Evolutionary conservation across 2,329 filamentous ascomycete species (phyloP).

Genomic region (Ophiostoma populinum): DNA sequence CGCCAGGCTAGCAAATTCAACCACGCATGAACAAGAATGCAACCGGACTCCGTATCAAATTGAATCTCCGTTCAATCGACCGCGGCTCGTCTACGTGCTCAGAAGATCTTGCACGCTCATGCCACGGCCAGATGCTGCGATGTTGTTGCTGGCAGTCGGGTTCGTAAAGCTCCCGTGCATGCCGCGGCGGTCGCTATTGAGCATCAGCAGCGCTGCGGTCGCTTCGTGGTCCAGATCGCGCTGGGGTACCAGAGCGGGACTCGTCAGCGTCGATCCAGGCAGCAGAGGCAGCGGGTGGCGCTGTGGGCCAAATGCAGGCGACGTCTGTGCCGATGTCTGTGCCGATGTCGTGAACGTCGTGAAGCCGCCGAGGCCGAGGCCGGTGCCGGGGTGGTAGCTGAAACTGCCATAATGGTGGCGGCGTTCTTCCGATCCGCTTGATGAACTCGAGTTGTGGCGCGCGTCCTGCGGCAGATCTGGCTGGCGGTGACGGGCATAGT

Average conservation of each 20-base stretch:
- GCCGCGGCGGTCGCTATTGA: slow-evolving; percentile 56
- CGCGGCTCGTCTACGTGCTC: too few relatives aligned
- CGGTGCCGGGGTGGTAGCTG: slow-evolving; percentile 21
- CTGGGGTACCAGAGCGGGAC: slow-evolving; percentile 37
- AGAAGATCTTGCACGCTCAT: slow-evolving; percentile 38
- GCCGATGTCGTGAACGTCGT: too few relatives aligned
- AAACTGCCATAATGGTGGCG: slow-evolving; percentile 23
- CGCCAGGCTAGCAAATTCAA: too few relatives aligned
- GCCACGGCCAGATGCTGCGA: slow-evolving; percentile 20
- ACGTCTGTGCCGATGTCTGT: slow-evolving; percentile 34
- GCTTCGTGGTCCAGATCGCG: slow-evolving; percentile 56
- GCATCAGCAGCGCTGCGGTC: slow-evolving; percentile 72
- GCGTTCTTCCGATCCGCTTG: slow-evolving; percentile 21
- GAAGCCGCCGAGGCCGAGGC: slow-evolving; percentile 5
- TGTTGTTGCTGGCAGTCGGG: neutral
- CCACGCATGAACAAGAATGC: too few relatives aligned
- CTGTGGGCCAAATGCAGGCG: slow-evolving; percentile 39
- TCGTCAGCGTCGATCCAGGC: slow-evolving; percentile 35
- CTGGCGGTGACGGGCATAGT: neutral
- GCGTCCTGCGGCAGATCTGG: slow-evolving; percentile 13
- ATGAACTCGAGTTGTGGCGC: slow-evolving; percentile 37
- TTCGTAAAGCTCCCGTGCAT: slow-evolving; percentile 2
- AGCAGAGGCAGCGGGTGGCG: slow-evolving; percentile 16
- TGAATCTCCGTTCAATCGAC: too few relatives aligned
- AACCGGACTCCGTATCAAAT: too few relatives aligned